Base-by-base conservation (phyloP, 768 basidiomycete genomes). In the Termitomyces sp. region DNA sequence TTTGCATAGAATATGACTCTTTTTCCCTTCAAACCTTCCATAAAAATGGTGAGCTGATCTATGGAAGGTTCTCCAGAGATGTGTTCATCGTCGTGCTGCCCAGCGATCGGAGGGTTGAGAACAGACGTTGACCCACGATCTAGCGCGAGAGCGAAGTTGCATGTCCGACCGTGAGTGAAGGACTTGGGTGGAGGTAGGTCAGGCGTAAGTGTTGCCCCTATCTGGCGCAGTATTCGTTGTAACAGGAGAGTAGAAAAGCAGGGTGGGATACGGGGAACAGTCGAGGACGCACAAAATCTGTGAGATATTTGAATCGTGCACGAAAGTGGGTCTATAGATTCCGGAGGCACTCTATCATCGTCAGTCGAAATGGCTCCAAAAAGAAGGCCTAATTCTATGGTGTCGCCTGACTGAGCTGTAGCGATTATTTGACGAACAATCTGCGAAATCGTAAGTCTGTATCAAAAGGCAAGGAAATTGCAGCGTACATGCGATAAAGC, bases 1-100 rank as follows among this genome's bases (percentile, higher is more conserved):
- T 85, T 88, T 7, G 96, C 93, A 68, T 95, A 91, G 30, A 99
- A 74, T 0, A 83, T 84, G 0, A 89, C 95, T 64, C 83, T 88
- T 73, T 88, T 92, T 14, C 94, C 93, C 67, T 86, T 86, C 52
- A 98, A 73, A 5, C 82, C 85, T 63, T 93, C 92, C 8, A 88
- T 85, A 72, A 98, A 98, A 13, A 80, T 74, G 4, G 81, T 74
- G 36, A 99, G 78, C 60, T 95, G 89, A 53, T 86, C 84, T 23
- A 97, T 70, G 4, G 87, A 87, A 1, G 96, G 94, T 62, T 98
- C 93, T 33, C 75, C 75, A 0, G 84, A 74, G 38, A 83, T 74
- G 18, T 75, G 74, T 58, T 84, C 70, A n/a, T 82, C 78, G 32
- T 84, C 83, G 2, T 74, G 68, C 3, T 78, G 64, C 23, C 81